Conservation (phyloP, 306 rosid genomes). For the Senna siamea region DNA sequence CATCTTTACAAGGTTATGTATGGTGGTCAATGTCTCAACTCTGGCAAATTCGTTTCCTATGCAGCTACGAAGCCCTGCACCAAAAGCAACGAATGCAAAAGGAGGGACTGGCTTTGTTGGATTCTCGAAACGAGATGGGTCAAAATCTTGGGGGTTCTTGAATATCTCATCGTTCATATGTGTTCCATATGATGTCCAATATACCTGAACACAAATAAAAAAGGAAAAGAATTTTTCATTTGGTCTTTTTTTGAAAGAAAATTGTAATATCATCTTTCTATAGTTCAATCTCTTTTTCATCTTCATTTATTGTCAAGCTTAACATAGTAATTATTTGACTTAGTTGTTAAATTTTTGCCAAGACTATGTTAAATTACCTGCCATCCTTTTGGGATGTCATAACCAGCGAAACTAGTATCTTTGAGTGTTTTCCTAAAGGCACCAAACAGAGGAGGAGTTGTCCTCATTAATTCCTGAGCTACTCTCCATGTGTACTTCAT, state of each 20-base stretch:
- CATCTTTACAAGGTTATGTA: conserved; percentile 53
- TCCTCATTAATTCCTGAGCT: conserved; percentile 61
- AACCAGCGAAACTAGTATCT: conserved; percentile 49
- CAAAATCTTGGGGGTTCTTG: conserved; percentile 49
- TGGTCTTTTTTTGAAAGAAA: too few species aligned
- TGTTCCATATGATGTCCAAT: conserved; percentile 51
- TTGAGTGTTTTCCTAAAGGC: conserved; percentile 50
- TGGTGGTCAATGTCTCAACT: conserved; percentile 50
- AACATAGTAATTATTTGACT: too few species aligned
- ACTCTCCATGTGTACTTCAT: conserved; percentile 70
- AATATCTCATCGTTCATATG: conserved; percentile 51
- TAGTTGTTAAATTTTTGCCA: too few species aligned
- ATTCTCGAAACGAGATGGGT: conserved; percentile 55
- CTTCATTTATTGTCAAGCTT: too few species aligned
- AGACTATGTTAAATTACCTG: conserved; percentile 43
- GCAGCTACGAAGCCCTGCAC: conserved; percentile 54
- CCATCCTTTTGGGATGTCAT: conserved; percentile 65
- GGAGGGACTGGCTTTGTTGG: conserved; percentile 54
- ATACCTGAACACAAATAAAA: conserved; percentile 37
- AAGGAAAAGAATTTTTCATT: not conserved
- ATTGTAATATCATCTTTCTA: too few species aligned
- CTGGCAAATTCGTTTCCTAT: conserved; percentile 62
- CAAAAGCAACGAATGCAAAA: conserved; percentile 56
- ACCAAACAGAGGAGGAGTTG: conserved; percentile 58
- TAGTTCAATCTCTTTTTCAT: too few species aligned